These are phyloP conservation scores for Hemisphaericaspora xylofermentans DNA, from an alignment of 1,139 yeast genomes.

Conservation along the genomic window DNA sequence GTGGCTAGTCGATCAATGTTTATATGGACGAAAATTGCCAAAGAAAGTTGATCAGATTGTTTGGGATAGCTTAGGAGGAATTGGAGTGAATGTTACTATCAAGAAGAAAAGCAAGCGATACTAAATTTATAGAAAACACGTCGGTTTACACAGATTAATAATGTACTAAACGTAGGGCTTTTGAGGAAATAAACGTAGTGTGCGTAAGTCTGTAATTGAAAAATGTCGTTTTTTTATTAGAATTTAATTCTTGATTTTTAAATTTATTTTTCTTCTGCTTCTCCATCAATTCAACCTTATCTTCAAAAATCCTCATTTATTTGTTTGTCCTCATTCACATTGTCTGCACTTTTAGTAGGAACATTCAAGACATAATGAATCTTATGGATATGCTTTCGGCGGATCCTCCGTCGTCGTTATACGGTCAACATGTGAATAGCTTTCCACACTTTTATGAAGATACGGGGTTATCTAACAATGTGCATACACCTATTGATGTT, in stretches of 20 bases:
- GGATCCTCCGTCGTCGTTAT: slow-evolving; percentile 19
- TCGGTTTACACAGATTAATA: too few species aligned
- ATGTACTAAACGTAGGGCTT: too few species aligned
- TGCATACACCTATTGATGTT: not conserved
- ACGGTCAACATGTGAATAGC: slow-evolving; percentile 7
- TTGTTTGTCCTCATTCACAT: not conserved
- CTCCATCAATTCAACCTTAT: not conserved
- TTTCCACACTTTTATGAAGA: not conserved
- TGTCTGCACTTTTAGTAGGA: not conserved
- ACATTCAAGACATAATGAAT: slow-evolving; percentile 25
- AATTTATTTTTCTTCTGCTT: too few species aligned
- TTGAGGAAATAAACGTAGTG: too few species aligned
- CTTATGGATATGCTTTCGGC: slow-evolving; percentile 38
- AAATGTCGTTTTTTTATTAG: too few species aligned
- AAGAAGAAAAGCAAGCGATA: slow-evolving; percentile 30
- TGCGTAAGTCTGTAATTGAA: too few species aligned
- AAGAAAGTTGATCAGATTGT: slow-evolving; percentile 53
- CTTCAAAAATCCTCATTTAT: not conserved
- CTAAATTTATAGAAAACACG: not conserved
- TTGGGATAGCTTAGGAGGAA: slow-evolving; percentile 65
- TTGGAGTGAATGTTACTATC: slow-evolving; percentile 42
- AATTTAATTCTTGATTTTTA: too few species aligned
- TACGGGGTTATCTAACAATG: not conserved
- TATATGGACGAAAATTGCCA: slow-evolving; percentile 92
- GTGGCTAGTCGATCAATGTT: slow-evolving; percentile 94